Conservation (phyloP, 495 filamentous ascomycete genomes). For the Lasiosphaeriaceae sp. region DNA sequence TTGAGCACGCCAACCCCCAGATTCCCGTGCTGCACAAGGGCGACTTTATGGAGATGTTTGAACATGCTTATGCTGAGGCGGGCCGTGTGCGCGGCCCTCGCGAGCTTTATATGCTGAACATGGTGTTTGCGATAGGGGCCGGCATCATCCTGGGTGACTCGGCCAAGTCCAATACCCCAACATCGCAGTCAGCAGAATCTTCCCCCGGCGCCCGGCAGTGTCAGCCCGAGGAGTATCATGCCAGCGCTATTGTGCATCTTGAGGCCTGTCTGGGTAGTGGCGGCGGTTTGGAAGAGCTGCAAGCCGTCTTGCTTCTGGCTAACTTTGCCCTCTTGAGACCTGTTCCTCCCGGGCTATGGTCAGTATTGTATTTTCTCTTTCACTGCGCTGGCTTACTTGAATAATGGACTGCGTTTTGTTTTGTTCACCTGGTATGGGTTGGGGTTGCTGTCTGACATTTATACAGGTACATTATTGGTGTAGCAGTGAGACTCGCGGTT, state of each 20-base stretch:
- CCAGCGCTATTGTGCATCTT: conserved; percentile 84
- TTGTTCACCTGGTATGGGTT: no score
- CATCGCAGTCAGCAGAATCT: conserved; percentile 16
- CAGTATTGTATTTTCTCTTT: no score
- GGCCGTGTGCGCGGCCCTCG: conserved; percentile 68
- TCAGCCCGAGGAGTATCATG: conserved; percentile 94
- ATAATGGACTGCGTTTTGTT: no score
- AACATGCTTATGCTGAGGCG: conserved; percentile 68
- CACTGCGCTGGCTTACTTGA: no score
- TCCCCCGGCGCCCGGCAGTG: conserved; percentile 51
- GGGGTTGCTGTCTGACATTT: conserved; percentile 1
- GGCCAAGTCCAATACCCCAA: conserved; percentile 25
- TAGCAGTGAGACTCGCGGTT: conserved; percentile 83
- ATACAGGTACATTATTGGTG: conserved; percentile 78
- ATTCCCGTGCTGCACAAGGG: conserved; percentile 85
- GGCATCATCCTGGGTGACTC: conserved; percentile 78
- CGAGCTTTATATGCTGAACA: conserved; percentile 89
- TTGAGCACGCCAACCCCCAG: conserved; percentile 93
- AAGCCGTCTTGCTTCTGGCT: conserved; percentile 84
- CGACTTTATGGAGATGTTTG: conserved; percentile 82
- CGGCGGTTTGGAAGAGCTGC: conserved; percentile 83
- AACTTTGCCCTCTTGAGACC: conserved; percentile 88
- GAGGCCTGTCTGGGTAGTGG: conserved; percentile 81
- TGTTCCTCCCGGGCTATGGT: conserved; percentile 88
- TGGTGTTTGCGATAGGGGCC: conserved; percentile 95